A percentile compares a stretch with the other conserved stretches of the same genome.
Conservation (phyloP, 768 basidiomycete genomes). For the Pholiota microspora region DNA sequence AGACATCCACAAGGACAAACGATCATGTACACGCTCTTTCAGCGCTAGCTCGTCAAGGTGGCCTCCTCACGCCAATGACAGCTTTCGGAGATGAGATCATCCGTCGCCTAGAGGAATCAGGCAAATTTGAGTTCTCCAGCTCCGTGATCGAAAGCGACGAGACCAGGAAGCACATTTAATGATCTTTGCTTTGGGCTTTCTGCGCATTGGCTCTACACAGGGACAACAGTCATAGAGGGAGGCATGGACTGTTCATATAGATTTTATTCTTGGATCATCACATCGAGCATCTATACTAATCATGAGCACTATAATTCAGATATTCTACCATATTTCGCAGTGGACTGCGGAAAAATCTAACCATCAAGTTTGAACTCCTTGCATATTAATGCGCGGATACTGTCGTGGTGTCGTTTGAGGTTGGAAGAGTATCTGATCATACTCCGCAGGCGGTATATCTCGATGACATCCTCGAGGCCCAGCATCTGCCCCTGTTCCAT, state of each 20-base stretch:
- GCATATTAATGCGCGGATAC: constrained; percentile 1
- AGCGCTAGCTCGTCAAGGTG: constrained; percentile 58
- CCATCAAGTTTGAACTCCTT: neutral
- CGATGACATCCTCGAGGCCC: constrained; percentile 15
- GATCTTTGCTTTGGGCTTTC: too few relatives aligned
- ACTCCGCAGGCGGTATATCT: constrained; percentile 11
- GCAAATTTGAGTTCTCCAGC: constrained; percentile 56
- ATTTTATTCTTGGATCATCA: neutral
- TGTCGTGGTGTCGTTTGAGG: constrained; percentile 13
- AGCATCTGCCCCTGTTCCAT: constrained; percentile 11
- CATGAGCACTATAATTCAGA: neutral
- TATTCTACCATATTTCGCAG: too few relatives aligned
- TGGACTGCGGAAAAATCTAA: too few relatives aligned
- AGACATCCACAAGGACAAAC: constrained; percentile 13
- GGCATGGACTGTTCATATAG: too few relatives aligned
- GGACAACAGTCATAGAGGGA: too few relatives aligned
- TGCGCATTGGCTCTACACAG: too few relatives aligned
- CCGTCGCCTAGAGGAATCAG: constrained; percentile 59
- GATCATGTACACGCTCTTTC: constrained; percentile 49
- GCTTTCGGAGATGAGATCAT: constrained; percentile 80
- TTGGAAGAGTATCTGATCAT: constrained; percentile 9
- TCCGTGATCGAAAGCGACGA: constrained; percentile 33
- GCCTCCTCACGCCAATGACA: constrained; percentile 79
- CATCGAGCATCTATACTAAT: neutral
- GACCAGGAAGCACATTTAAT: constrained; percentile 11